Evolutionary conservation across 2,329 filamentous ascomycete genomes (phyloP).

Genomic region (Fusarium bulbicola): DNA sequence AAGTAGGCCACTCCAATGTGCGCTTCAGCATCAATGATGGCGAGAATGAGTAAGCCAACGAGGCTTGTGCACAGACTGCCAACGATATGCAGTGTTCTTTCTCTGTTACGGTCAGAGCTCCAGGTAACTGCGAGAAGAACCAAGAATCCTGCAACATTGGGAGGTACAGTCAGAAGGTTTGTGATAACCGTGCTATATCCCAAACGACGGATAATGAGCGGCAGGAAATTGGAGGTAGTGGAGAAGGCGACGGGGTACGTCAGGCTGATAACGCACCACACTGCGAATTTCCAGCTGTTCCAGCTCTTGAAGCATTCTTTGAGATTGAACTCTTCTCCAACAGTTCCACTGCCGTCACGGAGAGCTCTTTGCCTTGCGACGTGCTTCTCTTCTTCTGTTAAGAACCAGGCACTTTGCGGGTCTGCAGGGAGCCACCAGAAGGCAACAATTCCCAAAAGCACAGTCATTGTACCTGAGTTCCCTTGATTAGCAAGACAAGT

Average conservation of each 20-base stretch:
- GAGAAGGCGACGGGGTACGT: background rate
- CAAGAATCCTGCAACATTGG: background rate
- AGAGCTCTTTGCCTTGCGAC: background rate
- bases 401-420: background rate
- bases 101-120: background rate
- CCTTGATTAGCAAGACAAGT: background rate
- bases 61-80: background rate
- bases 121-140: background rate
- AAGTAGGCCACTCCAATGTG: slow-evolving; percentile 56
- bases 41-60: background rate
- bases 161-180: background rate
- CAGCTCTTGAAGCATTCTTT: background rate
- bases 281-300: background rate
- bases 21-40: background rate
- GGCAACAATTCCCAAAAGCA: background rate
- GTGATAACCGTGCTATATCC: background rate
- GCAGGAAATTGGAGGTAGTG: background rate
- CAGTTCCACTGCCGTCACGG: background rate
- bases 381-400: background rate
- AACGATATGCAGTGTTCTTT: background rate
- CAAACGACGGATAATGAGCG: background rate
- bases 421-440: slow-evolving; percentile 5
- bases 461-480: background rate
- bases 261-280: background rate
- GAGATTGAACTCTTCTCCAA: background rate